Evolutionary conservation across 2,329 filamentous ascomycete species (phyloP).

Genomic region (Aspergillus neotritici): DNA sequence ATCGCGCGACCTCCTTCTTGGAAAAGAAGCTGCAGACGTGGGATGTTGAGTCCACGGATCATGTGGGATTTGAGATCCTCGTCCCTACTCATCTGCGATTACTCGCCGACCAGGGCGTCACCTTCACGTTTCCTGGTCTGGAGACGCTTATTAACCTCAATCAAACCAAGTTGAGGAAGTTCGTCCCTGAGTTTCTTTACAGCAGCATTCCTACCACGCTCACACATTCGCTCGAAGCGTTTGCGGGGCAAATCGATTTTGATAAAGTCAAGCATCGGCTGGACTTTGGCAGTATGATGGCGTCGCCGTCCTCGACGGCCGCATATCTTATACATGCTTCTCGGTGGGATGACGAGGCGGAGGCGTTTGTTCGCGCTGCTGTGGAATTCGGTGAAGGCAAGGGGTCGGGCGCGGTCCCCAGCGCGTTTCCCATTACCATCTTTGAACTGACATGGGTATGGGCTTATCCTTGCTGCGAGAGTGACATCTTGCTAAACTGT

Average conservation of each 20-base stretch:
- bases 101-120: conserved; percentile 21
- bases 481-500: background rate
- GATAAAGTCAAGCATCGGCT: conserved; percentile 31
- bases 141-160: conserved; percentile 14
- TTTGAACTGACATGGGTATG: conserved; percentile 26
- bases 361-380: conserved; percentile 25
- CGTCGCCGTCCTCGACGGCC: conserved; percentile 39
- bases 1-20: background rate
- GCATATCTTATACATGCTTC: conserved; percentile 31
- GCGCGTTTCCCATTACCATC: conserved; percentile 23
- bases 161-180: conserved; percentile 24
- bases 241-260: conserved; percentile 37
- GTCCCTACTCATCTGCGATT: conserved; percentile 25
- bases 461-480: background rate
- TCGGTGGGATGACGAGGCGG: conserved; percentile 30
- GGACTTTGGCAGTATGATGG: conserved; percentile 31
- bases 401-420: conserved; percentile 16
- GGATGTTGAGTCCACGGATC: conserved; percentile 23
- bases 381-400: conserved; percentile 12
- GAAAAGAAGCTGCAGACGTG: conserved; percentile 15
- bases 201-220: conserved; percentile 21
- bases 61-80: conserved; percentile 35
- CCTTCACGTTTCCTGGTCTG: conserved; percentile 24
- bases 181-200: conserved; percentile 25
- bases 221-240: conserved; percentile 36